A percentile compares a stretch with the other conserved stretches of the same genome.
Evolutionary conservation across 208 protist species (phyloP).

Genomic region (Lotmaria passim): DNA sequence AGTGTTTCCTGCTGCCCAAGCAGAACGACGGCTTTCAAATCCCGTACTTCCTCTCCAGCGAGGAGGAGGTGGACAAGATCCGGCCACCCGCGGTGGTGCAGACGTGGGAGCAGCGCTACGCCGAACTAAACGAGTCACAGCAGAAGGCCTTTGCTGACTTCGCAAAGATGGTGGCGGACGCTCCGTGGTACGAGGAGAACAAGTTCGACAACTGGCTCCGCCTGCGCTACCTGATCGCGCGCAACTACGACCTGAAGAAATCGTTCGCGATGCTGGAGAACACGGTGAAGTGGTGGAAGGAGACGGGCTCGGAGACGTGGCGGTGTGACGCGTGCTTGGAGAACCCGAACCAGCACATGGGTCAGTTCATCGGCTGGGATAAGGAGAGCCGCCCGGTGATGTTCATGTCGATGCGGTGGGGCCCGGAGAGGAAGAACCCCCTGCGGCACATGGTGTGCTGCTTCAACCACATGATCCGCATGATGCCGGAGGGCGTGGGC

Average conservation of each 20-base stretch:
- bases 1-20: constrained; percentile 72
- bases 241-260: constrained; percentile 71
- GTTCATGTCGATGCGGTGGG: constrained; percentile 89
- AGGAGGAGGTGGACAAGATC: constrained; percentile 59
- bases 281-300: constrained; percentile 69
- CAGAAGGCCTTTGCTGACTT: constrained; percentile 42
- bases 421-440: constrained; percentile 73
- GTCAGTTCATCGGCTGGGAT: constrained; percentile 88
- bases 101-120: constrained; percentile 72
- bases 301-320: constrained; percentile 59
- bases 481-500: constrained; percentile 87
- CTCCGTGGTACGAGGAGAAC: constrained; percentile 66
- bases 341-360: constrained; percentile 78
- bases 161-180: constrained; percentile 39
- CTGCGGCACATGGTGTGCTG: constrained; percentile 66
- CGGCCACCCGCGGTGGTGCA: constrained; percentile 78
- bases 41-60: constrained; percentile 72
- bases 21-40: constrained; percentile 84
- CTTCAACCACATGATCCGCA: constrained; percentile 73
- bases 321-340: constrained; percentile 59
- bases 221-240: constrained; percentile 74
- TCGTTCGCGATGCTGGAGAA: constrained; percentile 71
- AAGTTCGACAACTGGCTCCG: constrained; percentile 67
- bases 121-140: constrained; percentile 55
- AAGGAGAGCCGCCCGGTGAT: constrained; percentile 70